Base-by-base conservation (phyloP, 1,284 basidiomycete species). In the Cryptococcus hybrid region DNA sequence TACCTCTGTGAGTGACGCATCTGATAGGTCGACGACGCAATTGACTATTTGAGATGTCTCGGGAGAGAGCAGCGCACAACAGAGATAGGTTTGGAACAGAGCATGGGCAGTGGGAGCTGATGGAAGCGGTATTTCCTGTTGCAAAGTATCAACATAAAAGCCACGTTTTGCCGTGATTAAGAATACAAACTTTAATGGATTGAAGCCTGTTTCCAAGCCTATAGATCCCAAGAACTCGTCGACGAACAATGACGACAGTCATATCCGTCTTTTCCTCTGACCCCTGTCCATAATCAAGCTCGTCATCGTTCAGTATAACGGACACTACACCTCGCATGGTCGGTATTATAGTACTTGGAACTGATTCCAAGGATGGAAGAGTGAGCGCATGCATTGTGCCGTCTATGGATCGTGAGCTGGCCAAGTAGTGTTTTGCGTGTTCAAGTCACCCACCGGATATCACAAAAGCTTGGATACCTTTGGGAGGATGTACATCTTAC, bases 61-160 rank as follows among this genome's bases (percentile, higher is more conserved):
- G 86, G 5, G 58, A 1, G 67, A 66, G 1, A 68, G 69, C 3
- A 75, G 64, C 5, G 91, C 88, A 34, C 90, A 81, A 69, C 89
- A 93, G 9, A 95, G 80, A 47, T 82, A 82, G 6, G 79, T 82
- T 0, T 87, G 85, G 5, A 83, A 82, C 13, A 90, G 83, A 39
- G 85, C 83, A 3, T 87, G 88, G 2, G 86, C 69, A 3, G 82
- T 80, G 0, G 85, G 84, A 0, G 84, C 84, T 2, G 82, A 76
- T 0, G 86, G 88, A 9, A 92, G 79, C 0, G 90, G 90, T 2
- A 94, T 86, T 74, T 94, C 91, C 90, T 92, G 60, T 43, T 40
- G 2, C 7, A 34, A 49, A 2, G 7, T 24, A 36, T 43, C 42
- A 42, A 6, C 24, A 7, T 42, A 30, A 12, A n/a, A 49, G 40